phyloP scores from a whole-genome alignment of 164 flowering plant genomes.

The Magnolia changhungtana region DNA sequence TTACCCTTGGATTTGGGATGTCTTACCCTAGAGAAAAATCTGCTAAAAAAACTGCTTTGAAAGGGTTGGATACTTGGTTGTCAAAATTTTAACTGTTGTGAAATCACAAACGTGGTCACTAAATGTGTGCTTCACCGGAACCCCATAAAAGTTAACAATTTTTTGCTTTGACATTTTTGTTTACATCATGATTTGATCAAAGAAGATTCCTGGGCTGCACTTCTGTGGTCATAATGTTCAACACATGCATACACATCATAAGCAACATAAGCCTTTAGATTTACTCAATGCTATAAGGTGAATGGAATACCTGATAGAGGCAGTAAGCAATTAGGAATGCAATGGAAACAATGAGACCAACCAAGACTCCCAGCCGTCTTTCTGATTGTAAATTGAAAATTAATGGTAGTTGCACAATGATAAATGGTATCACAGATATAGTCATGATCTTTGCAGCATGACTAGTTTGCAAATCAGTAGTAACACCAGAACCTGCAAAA shows the following conservation, averaged over 20 bases:
- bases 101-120: too few species aligned
- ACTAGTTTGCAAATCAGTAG: constrained; percentile 76
- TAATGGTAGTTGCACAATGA: constrained; percentile 79
- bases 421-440: constrained; percentile 76
- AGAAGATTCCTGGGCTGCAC: not conserved
- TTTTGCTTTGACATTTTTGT: not conserved
- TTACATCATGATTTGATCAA: not conserved
- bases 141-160: not conserved
- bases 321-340: constrained; percentile 62
- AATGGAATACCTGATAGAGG: constrained; percentile 65
- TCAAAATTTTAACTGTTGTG: too few species aligned
- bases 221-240: not conserved
- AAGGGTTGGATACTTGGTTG: too few species aligned
- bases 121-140: too few species aligned
- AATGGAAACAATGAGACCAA: constrained; percentile 59
- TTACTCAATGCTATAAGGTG: not conserved
- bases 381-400: constrained; percentile 51
- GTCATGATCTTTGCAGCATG: constrained; percentile 85
- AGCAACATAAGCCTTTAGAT: not conserved
- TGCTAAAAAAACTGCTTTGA: too few species aligned
- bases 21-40: too few species aligned
- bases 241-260: not conserved
- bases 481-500: constrained; percentile 69
- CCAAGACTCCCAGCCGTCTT: constrained; percentile 56
- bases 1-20: too few species aligned